phyloP scores from a whole-genome alignment of 352 stramenopile genomes.

The Globisporangium radiosum region DNA sequence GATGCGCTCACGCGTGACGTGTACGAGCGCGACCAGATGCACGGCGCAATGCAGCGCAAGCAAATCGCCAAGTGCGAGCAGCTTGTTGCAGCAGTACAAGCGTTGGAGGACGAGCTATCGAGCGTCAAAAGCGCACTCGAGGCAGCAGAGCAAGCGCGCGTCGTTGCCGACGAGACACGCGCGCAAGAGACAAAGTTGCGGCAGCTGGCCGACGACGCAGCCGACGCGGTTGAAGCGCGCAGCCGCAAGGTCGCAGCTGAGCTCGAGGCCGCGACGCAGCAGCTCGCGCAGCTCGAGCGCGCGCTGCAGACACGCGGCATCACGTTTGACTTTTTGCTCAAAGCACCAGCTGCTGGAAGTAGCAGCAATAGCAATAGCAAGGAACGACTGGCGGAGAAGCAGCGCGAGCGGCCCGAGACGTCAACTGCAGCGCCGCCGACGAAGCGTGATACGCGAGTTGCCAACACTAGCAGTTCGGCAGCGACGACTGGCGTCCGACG shows the following conservation, averaged over 20 bases:
- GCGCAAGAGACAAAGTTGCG: constrained; percentile 31
- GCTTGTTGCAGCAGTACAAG: constrained; percentile 20
- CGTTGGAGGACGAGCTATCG: constrained; percentile 28
- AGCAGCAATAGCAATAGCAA: constrained; percentile 12
- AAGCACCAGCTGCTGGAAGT: constrained; percentile 8
- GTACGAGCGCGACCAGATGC: constrained; percentile 14
- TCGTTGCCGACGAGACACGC: constrained; percentile 29
- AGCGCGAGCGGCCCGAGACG: constrained; percentile 3
- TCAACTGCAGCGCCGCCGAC: background rate
- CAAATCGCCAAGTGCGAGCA: constrained; percentile 19
- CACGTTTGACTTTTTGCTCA: constrained; percentile 59
- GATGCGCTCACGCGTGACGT: constrained; percentile 21
- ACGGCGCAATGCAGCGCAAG: constrained; percentile 16
- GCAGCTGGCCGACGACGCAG: constrained; percentile 37
- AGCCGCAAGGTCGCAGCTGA: constrained; percentile 30
- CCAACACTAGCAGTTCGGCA: background rate
- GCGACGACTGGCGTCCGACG: background rate
- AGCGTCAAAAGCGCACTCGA: constrained; percentile 18
- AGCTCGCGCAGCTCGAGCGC: constrained; percentile 34
- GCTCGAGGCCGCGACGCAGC: constrained; percentile 18
- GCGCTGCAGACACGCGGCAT: constrained; percentile 55
- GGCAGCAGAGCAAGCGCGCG: constrained; percentile 22
- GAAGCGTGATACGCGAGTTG: constrained; percentile 2
- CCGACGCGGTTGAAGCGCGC: constrained; percentile 33
- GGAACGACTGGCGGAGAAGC: constrained; percentile 2